Conservation (phyloP, 176 grass and related monocot genomes). For the Musa schizocarpa region DNA sequence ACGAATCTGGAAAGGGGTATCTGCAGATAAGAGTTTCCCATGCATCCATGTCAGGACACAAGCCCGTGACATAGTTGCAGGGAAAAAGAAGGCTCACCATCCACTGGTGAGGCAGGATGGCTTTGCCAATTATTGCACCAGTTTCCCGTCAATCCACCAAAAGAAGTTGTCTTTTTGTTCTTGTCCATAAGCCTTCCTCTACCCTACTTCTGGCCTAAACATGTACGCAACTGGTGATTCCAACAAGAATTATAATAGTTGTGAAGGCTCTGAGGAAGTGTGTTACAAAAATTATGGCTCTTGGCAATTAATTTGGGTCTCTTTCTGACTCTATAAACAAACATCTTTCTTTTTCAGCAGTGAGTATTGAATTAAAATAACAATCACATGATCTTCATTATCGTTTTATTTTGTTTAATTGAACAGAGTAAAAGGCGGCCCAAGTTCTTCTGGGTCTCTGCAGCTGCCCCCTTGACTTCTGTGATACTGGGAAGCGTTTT, state of each 20-base stretch:
- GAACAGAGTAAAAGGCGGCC: conserved; percentile 71
- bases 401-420: not conserved
- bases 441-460: conserved; percentile 76
- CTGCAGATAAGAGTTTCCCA: too few relatives aligned
- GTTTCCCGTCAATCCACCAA: not conserved
- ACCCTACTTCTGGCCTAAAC: not conserved
- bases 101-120: not conserved
- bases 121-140: not conserved
- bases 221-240: not conserved
- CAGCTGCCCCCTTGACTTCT: conserved; percentile 71
- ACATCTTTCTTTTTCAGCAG: too few relatives aligned
- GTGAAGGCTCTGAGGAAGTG: not conserved
- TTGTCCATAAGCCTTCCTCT: not conserved
- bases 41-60: too few relatives aligned
- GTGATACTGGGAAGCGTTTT: conserved; percentile 69
- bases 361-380: too few relatives aligned
- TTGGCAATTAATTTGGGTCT: not conserved
- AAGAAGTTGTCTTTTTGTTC: not conserved
- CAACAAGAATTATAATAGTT: too few relatives aligned
- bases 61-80: too few relatives aligned
- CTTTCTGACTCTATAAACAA: not conserved
- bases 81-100: not conserved
- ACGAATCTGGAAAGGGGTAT: too few relatives aligned
- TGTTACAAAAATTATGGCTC: not conserved
- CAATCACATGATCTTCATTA: not conserved